Evolutionary conservation across 148 eudicot genomes (phyloP).

Genomic region (Vaccinium corymbosum): DNA sequence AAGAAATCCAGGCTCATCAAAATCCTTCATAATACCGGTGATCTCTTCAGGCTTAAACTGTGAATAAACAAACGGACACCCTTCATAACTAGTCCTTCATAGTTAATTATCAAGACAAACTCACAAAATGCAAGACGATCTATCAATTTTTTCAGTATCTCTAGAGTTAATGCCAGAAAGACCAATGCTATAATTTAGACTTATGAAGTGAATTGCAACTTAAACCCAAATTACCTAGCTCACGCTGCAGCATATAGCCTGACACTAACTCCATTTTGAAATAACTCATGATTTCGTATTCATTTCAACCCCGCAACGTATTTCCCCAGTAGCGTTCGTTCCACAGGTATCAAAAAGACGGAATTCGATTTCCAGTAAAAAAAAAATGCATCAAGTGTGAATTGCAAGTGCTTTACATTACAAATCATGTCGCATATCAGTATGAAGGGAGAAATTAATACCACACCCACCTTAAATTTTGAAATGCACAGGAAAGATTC

Average conservation of each 20-base stretch:
- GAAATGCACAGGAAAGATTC: background rate
- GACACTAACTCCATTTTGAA: background rate
- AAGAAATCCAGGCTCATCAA: conserved; percentile 47
- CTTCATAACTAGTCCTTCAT: background rate
- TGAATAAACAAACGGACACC: conserved; percentile 1
- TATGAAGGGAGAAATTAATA: background rate
- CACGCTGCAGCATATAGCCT: background rate
- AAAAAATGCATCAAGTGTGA: background rate
- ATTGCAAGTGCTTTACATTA: background rate
- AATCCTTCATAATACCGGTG: conserved; percentile 39
- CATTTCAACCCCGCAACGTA: background rate
- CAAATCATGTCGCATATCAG: background rate
- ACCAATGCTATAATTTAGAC: background rate
- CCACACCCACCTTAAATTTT: background rate
- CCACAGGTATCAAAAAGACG: no score
- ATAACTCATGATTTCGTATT: background rate
- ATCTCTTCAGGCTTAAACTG: conserved; percentile 43
- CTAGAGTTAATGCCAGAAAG: background rate
- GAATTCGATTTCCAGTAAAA: background rate
- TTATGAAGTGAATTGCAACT: background rate
- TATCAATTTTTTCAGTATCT: background rate
- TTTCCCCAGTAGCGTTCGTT: background rate
- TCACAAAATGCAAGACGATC: background rate
- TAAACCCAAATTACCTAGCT: background rate
- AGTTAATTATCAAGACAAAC: background rate